Evolutionary conservation across 2,329 filamentous ascomycete genomes (phyloP).

Genomic region (Cyphellophora europaea): DNA sequence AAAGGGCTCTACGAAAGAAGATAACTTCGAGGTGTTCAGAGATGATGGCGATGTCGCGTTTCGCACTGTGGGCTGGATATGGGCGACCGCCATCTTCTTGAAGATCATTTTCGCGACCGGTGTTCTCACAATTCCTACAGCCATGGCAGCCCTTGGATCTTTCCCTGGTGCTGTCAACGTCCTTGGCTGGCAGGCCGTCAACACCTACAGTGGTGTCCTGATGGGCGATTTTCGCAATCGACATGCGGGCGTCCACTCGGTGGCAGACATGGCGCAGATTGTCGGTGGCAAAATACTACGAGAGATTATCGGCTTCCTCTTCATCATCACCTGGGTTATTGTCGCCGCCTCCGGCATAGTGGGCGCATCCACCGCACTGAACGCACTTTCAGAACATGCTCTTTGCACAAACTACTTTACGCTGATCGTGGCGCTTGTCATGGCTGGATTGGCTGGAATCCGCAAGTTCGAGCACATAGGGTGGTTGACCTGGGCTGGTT

Average conservation of each 20-base stretch:
- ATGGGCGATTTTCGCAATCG: slow-evolving; percentile 42
- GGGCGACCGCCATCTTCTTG: slow-evolving; percentile 43
- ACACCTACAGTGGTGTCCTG: slow-evolving; percentile 38
- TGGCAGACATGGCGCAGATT: slow-evolving; percentile 49
- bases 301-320: slow-evolving; percentile 47
- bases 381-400: slow-evolving; percentile 31
- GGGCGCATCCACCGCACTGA: slow-evolving; percentile 31
- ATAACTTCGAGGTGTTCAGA: slow-evolving; percentile 34
- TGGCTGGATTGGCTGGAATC: slow-evolving; percentile 19
- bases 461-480: slow-evolving; percentile 22
- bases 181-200: slow-evolving; percentile 39
- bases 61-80: slow-evolving; percentile 44
- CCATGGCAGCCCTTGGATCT: slow-evolving; percentile 39
- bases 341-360: slow-evolving; percentile 34
- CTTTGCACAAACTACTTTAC: slow-evolving; percentile 21
- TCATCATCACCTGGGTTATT: slow-evolving; percentile 40
- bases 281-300: slow-evolving; percentile 44
- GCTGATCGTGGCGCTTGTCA: slow-evolving; percentile 19
- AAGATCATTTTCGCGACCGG: slow-evolving; percentile 40
- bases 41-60: slow-evolving; percentile 41
- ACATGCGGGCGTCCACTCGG: slow-evolving; percentile 42
- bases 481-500: slow-evolving; percentile 54
- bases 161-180: slow-evolving; percentile 39
- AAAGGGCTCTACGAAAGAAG: not conserved
- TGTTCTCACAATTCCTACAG: slow-evolving; percentile 38